Evolutionary conservation across 2,329 filamentous ascomycete species (phyloP), one percentile per base, ranked within the genome.

Genomic region (Akanthomyces muscarius): DNA sequence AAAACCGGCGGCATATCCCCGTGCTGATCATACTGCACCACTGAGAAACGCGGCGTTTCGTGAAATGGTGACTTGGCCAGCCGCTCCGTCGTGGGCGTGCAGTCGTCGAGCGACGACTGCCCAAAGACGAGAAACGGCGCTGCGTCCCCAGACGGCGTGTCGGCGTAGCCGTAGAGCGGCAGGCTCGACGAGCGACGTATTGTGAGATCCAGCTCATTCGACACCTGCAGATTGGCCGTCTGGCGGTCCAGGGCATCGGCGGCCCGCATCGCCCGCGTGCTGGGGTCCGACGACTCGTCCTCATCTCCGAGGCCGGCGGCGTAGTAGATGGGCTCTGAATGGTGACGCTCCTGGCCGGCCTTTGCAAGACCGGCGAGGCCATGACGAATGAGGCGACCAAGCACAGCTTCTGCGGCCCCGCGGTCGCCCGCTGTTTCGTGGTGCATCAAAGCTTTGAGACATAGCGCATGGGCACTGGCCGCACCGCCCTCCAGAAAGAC

Each of bases 401-500:
- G 86, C 23, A 83, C 74, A 2, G 71, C 70, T 68, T 83, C 80
- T 0, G 86, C 86, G 63, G 77, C 75, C n/a, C 68, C 66, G 16
- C 79, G 67, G 66, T 85, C 76, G 2, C 83, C 84, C 45, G 77
- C 69, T 1, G 82, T 83, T 61, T 82, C 73, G 63, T 84, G 75
- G 58, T 82, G 72, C 70, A 81, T 81, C 57, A 89, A 86, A 36
- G 77, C 75, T 42, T 75, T 73, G 62, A 88, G 79, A 68, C 85
- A 88, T 28, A 80, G 74, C 6, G 80, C 73, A 60, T 82, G 80
- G 1, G 85, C 85, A 62, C 80, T 77, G 11, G 81, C 77, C 3
- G 82, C 83, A 11, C 86, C 85, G 3, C 86, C 86, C 59, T 86
- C 81, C 72, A 86, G 75, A 66, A 89, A 86, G 8, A 86, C 85